Conservation (phyloP, 2,329 filamentous ascomycete genomes). For the Phaeosphaeriaceae sp. region DNA sequence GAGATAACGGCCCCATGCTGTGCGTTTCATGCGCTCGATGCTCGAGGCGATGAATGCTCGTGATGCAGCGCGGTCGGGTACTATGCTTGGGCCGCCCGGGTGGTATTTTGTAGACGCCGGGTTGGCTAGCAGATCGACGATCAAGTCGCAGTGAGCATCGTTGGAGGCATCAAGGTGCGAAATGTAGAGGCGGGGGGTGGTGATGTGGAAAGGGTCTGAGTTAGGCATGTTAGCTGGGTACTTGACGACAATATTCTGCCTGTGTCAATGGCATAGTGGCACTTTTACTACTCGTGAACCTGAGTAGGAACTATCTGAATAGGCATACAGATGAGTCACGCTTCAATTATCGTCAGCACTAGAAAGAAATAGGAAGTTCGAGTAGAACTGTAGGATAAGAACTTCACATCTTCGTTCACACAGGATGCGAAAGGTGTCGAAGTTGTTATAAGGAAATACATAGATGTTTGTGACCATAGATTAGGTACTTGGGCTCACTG, state of each 20-base stretch:
- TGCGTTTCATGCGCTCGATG: slow-evolving; percentile 15
- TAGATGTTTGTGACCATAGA: no score
- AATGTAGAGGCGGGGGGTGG: slow-evolving; percentile 6
- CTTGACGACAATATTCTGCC: no score
- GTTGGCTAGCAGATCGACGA: slow-evolving; percentile 4
- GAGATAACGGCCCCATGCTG: slow-evolving; percentile 36
- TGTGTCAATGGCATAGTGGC: no score
- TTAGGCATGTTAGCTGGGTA: not conserved
- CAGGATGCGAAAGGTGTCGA: not conserved
- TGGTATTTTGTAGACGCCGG: slow-evolving; percentile 1
- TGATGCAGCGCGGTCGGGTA: slow-evolving; percentile 20
- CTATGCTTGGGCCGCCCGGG: not conserved
- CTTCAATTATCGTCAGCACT: not conserved
- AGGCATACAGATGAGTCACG: slow-evolving; percentile 1
- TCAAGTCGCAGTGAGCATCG: slow-evolving; percentile 2
- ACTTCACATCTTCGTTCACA: not conserved
- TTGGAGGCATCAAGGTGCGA: slow-evolving; percentile 3
- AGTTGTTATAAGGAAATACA: no score
- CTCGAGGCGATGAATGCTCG: slow-evolving; percentile 13
- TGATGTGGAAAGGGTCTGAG: not conserved
- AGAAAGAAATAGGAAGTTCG: slow-evolving; percentile 1
- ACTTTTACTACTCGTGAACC: no score
- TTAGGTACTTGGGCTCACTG: no score
- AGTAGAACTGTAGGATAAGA: no score
- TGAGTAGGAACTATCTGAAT: no score